These are phyloP conservation scores for Miamiensis avidus DNA, from an alignment of 169 alveolate genomes.

Conservation along the genomic window DNA sequence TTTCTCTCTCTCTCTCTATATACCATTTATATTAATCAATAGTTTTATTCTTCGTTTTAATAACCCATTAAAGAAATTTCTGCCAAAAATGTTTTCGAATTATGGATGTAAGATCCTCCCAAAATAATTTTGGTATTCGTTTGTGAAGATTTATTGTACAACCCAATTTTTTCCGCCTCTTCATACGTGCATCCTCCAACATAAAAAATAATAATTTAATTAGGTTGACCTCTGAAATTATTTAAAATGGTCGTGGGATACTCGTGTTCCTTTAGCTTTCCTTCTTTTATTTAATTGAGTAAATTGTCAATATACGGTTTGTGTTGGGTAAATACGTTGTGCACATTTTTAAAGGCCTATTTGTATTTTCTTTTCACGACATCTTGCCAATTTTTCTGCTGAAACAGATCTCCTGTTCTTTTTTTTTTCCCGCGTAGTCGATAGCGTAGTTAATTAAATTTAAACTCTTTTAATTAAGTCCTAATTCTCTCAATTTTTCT, in stretches of 20 bases:
- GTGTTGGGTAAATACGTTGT: constrained; percentile 93
- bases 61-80: constrained; percentile 64
- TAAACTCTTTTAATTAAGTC: constrained; percentile 61
- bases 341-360: constrained; percentile 73
- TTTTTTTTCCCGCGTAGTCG: constrained; percentile 85
- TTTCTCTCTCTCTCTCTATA: not conserved
- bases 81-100: constrained; percentile 82
- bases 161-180: constrained; percentile 91
- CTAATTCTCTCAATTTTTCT: constrained; percentile 61
- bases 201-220: constrained; percentile 83
- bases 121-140: constrained; percentile 69
- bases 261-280: constrained; percentile 76
- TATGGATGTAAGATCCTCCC: constrained; percentile 89
- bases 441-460: constrained; percentile 79
- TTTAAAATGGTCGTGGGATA: constrained; percentile 75
- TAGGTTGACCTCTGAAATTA: constrained; percentile 66
- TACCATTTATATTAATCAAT: not conserved
- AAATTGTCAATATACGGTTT: constrained; percentile 75
- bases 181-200: constrained; percentile 96
- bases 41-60: constrained; percentile 18
- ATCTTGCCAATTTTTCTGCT: constrained; percentile 80
- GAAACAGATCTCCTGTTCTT: constrained; percentile 86
- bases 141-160: constrained; percentile 70
- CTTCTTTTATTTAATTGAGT: constrained; percentile 84
- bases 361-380: constrained; percentile 81